Base-by-base conservation (phyloP, 2,329 filamentous ascomycete genomes). In the Xylariaceae sp. region DNA sequence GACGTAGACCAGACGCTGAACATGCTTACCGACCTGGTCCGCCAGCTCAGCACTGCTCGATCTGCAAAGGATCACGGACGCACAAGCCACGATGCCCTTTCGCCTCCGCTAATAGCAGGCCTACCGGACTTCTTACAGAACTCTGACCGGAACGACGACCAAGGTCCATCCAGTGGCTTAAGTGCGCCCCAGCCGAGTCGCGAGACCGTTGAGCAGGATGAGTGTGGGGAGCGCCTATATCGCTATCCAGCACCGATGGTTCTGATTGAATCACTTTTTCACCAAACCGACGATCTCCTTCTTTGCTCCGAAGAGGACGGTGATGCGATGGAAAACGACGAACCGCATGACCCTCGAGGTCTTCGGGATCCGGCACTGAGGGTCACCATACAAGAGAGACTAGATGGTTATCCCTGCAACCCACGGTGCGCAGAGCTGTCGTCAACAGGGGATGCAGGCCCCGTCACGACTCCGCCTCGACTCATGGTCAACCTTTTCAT, bases 191-290 rank as follows among this genome's bases (percentile, higher is more conserved):
- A 19, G 21, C 31, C 16, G 11, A 14, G 34, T 9, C 33, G 34
- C 31, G 45, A 47, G 14, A 48, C 34, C 8, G 27, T 44, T 14
- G 32, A 43, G 9, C 14, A 46, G 4, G 42, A 48, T 7, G 32
- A 49, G 6, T 47, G 47, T 7, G 42, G 49, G 7, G 44, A 47
- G 29, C 45, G 47, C 4, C 15, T 47, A 14, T 52, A 50, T 41
- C 40, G 42, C 17, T 52, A 49, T 36, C 49, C 47, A 7, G 47
- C 50, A 4, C 39, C 47, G 3, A 26, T 46, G 8, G 44, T 45
- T 9, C 32, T 53, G 17, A 37, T 50, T 8, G 43, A 41, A 14
- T 43, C 47, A 3, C 14, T 50, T 8, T 41, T 45, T 3, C 38
- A 31, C 23, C 39, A 45, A n/a, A 29, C 31, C 12, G 18, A 24